phyloP scores from a whole-genome alignment of 768 basidiomycete genomes.

The Collybia mongolica region DNA sequence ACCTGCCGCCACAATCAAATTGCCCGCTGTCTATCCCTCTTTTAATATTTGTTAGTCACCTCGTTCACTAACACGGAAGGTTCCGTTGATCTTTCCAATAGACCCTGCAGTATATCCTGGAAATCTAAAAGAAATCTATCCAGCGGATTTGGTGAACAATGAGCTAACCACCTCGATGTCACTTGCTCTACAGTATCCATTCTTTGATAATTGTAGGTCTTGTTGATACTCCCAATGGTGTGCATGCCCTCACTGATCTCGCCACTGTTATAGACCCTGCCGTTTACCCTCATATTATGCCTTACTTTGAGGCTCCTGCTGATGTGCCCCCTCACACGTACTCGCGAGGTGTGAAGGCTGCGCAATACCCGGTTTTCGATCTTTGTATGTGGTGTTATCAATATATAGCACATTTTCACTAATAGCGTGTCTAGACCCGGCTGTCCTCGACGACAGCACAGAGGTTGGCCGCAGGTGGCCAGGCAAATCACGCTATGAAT shows the following conservation, averaged over 20 bases:
- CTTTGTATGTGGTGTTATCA: not conserved
- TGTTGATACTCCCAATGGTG: too few relatives aligned
- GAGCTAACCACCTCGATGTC: not conserved
- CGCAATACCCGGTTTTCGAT: conserved; percentile 5
- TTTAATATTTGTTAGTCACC: conserved; percentile 30
- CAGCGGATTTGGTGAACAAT: conserved; percentile 8
- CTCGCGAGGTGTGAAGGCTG: not conserved
- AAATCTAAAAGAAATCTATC: conserved; percentile 35
- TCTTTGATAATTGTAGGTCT: conserved; percentile 16
- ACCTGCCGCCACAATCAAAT: conserved; percentile 1
- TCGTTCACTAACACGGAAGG: not conserved
- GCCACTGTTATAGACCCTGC: conserved; percentile 9
- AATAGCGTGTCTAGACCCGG: too few relatives aligned
- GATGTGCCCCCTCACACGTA: conserved; percentile 14
- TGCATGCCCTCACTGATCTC: not conserved
- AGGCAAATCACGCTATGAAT: too few relatives aligned
- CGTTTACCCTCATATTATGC: conserved; percentile 9
- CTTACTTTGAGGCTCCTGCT: conserved; percentile 1
- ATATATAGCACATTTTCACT: too few relatives aligned
- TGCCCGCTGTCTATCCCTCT: conserved; percentile 21
- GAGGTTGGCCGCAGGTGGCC: too few relatives aligned
- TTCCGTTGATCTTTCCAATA: not conserved
- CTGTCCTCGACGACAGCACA: too few relatives aligned
- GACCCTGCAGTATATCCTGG: conserved; percentile 32
- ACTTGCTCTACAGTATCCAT: conserved; percentile 8